Percentiles rank a stretch among this genome's conserved stretches.
Conservation (phyloP, 2,329 filamentous ascomycete species). For the Alternaria viburni region DNA sequence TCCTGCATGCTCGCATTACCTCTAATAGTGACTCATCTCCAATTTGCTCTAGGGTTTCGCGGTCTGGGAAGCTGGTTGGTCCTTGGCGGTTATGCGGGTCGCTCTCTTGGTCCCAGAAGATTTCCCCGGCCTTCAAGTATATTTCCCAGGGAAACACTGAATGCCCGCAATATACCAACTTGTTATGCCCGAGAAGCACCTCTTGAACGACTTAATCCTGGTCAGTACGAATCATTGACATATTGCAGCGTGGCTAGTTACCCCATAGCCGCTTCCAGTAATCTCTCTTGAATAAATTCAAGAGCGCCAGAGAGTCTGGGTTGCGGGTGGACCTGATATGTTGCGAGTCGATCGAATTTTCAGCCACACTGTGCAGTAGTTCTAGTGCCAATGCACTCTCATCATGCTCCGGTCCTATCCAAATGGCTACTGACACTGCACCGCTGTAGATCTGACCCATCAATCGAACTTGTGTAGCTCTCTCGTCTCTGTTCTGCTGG, state of each 20-base stretch:
- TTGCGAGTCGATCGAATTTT: background rate
- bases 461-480: background rate
- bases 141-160: background rate
- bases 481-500: background rate
- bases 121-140: background rate
- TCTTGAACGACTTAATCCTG: background rate
- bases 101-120: background rate
- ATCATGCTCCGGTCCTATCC: background rate
- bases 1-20: background rate
- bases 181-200: background rate
- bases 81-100: background rate
- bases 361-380: background rate
- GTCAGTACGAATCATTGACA: background rate
- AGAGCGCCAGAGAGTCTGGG: background rate
- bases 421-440: background rate
- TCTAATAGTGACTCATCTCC: background rate
- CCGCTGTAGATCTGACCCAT: background rate
- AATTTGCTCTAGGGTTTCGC: background rate
- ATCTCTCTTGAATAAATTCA: background rate
- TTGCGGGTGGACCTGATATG: background rate
- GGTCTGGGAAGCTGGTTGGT: background rate
- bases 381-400: background rate
- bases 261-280: background rate
- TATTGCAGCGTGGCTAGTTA: background rate
- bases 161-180: background rate